Evolutionary conservation across 2,329 filamentous ascomycete genomes (phyloP).

Genomic region (Sclerotinia subarctica): DNA sequence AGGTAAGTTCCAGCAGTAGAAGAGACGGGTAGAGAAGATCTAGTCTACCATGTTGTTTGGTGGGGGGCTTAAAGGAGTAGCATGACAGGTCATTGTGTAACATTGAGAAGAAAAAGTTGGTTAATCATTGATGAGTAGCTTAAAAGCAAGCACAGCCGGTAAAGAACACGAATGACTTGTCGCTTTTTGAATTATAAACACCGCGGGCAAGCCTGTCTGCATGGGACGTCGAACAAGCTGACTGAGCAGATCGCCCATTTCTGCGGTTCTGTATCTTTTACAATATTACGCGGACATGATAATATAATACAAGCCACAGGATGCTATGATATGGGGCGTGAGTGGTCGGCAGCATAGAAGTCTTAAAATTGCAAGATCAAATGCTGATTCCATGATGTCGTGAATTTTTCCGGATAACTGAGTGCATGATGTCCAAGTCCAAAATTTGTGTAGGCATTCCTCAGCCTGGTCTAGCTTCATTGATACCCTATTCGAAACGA

Average conservation of each 20-base stretch:
- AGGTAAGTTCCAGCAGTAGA: constrained; percentile 22
- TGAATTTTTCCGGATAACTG: constrained; percentile 31
- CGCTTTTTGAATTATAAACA: constrained; percentile 20
- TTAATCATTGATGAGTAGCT: constrained; percentile 17
- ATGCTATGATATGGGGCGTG: constrained; percentile 24
- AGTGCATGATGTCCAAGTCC: constrained; percentile 25
- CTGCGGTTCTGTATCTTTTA: constrained; percentile 20
- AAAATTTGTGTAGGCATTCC: constrained; percentile 15
- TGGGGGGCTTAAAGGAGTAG: constrained; percentile 25
- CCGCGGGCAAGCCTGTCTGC: constrained; percentile 27
- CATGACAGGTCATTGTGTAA: constrained; percentile 25
- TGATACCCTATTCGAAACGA: constrained; percentile 14
- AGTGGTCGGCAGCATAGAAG: constrained; percentile 17
- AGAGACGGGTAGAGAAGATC: constrained; percentile 19
- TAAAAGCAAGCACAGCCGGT: constrained; percentile 25
- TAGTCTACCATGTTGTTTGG: constrained; percentile 22
- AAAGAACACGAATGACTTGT: constrained; percentile 22
- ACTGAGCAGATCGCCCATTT: constrained; percentile 21
- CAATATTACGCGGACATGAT: constrained; percentile 21
- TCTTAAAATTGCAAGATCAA: constrained; percentile 22
- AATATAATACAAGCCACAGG: constrained; percentile 27
- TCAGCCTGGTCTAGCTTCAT: constrained; percentile 19
- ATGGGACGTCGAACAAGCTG: constrained; percentile 32
- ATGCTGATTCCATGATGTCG: constrained; percentile 20
- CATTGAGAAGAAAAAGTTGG: constrained; percentile 14